A percentile compares a stretch with the other conserved stretches of the same genome.
phyloP scores from a whole-genome alignment of 163 green algal genomes.

The Scenedesmus sp. region DNA sequence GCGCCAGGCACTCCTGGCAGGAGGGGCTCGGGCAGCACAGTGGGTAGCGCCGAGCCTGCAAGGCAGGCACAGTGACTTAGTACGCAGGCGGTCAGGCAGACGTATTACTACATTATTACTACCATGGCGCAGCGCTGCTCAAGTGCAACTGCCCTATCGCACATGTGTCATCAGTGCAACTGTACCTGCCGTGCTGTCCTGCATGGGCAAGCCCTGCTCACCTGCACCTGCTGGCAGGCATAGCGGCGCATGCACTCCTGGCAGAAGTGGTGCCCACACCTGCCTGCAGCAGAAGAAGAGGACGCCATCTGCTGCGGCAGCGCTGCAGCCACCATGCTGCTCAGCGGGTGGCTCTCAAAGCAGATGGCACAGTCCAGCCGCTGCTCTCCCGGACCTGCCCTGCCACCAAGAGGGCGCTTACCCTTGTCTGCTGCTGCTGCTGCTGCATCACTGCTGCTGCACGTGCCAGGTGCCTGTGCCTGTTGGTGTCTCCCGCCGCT shows the following conservation, averaged over 20 bases:
- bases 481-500: background rate
- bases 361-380: slow-evolving; percentile 19
- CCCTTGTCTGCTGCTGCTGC: background rate
- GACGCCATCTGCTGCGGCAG: slow-evolving; percentile 16
- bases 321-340: slow-evolving; percentile 21
- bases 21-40: slow-evolving; percentile 35
- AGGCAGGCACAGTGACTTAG: too few relatives aligned
- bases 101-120: too few relatives aligned
- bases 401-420: background rate
- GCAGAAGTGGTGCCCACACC: slow-evolving; percentile 33
- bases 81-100: too few relatives aligned
- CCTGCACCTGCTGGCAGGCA: background rate
- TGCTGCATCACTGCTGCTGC: background rate
- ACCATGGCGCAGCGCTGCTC: background rate
- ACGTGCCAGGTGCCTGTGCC: background rate
- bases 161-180: background rate
- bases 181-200: background rate
- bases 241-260: slow-evolving; percentile 23
- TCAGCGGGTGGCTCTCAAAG: slow-evolving; percentile 12
- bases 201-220: background rate
- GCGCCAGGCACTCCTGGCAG: slow-evolving; percentile 1
- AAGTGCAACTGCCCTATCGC: too few relatives aligned
- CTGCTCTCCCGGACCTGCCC: background rate
- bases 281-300: background rate
- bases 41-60: slow-evolving; percentile 38